These are phyloP conservation scores for bread wheat (Triticum aestivum) DNA, from an alignment of 176 grass and related monocot species.

Conservation along the genomic window DNA sequence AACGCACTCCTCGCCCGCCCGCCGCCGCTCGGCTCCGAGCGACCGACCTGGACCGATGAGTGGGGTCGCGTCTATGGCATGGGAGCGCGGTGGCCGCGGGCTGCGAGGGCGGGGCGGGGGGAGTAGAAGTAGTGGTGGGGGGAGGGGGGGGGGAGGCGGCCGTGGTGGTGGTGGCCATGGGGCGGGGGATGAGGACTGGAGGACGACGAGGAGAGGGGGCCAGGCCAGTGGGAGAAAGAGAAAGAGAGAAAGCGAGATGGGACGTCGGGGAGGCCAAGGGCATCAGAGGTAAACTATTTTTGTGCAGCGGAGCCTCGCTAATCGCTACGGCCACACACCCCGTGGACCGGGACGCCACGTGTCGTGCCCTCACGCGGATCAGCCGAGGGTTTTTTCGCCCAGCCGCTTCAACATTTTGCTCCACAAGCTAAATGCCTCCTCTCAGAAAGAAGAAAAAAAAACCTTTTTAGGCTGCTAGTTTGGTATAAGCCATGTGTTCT, in stretches of 20 bases:
- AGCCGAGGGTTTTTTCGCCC: background rate
- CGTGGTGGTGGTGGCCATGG: slow-evolving; percentile 28
- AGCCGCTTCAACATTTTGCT: no score
- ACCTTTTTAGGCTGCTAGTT: no score
- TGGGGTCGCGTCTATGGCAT: slow-evolving; percentile 9
- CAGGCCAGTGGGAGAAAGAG: slow-evolving; percentile 40
- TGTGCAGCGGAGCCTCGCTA: slow-evolving; percentile 33
- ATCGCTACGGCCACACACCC: slow-evolving; percentile 39
- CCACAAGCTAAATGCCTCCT: no score
- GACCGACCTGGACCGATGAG: background rate
- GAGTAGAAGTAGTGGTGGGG: slow-evolving; percentile 5
- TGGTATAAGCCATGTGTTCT: no score
- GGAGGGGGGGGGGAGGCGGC: background rate
- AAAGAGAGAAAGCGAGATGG: slow-evolving; percentile 26
- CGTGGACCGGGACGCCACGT: background rate
- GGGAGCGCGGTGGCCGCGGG: background rate
- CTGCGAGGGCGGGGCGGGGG: background rate
- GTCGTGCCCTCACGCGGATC: background rate
- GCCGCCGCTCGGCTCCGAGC: background rate
- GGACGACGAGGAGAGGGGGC: background rate
- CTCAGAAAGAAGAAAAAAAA: no score
- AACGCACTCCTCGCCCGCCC: no score
- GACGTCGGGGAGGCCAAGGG: slow-evolving; percentile 46
- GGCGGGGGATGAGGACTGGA: background rate
- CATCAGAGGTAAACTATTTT: slow-evolving; percentile 57